Evolutionary conservation across 441 rosid species (phyloP), one percentile per base, ranked within the genome.

Genomic region (Populus hybrid): DNA sequence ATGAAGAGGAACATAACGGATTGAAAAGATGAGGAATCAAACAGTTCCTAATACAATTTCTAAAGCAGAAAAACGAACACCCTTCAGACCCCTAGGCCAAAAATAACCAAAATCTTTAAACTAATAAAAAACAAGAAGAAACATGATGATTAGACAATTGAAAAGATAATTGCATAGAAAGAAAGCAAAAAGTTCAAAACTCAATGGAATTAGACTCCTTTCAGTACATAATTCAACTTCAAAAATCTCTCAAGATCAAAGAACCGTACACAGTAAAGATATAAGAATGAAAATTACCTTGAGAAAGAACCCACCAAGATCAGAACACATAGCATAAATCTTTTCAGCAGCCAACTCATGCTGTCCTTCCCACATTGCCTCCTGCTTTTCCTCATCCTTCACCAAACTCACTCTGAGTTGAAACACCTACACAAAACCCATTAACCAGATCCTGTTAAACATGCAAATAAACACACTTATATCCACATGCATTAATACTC

Each of bases 331-430:
- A 24, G 86, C 85, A 86, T 93, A 90, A 63, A 95, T 88, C 87
- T 95, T 95, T 35, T 90, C 90, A 80, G 99, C 97, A 68, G 99
- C 97, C 67, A 83, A 80, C 75, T 95, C 92, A 68, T 95, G 99
- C 73, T 95, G 97, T 75, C 80, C 84, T 81, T 92, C 99, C 99
- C 99, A 95, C 99, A 94, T 88, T 87, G 82, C 89, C 76, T 90
- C 95, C 86, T 87, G 97, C 84, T 88, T 91, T 67, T 90, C 82
- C 67, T 76, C 84, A 84, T 92, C 95, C 85, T 91, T 95, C 69
- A 86, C 97, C 30, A 91, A 90, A 81, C 90, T 84, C 80, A 83
- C 95, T 77, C 93, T 85, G 75, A 92, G 81, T 85, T 95, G 98
- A 85, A 91, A 89, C 83, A 86, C 84, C 99, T 95, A 74, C 36